These are phyloP conservation scores for Globisporangium nunn DNA, from an alignment of 352 stramenopile genomes.

Conservation along the genomic window DNA sequence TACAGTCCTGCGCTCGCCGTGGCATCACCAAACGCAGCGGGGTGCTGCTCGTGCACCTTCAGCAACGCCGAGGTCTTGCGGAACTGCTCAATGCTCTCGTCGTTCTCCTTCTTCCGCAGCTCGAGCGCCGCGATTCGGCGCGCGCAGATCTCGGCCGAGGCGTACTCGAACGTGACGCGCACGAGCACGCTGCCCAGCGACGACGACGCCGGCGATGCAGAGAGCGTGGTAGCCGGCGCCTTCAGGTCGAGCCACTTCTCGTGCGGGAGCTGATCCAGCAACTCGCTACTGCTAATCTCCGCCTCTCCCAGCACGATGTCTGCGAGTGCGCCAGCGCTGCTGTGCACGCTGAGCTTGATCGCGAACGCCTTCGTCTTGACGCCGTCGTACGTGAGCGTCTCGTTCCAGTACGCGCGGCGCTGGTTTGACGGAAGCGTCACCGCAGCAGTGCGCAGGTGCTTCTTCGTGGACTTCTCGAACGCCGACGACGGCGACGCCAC, in stretches of 20 bases:
- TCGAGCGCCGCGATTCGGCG: conserved; percentile 28
- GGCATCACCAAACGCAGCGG: conserved; percentile 55
- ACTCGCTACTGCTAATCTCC: conserved; percentile 40
- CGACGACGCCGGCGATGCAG: conserved; percentile 1
- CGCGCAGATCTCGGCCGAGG: conserved; percentile 30
- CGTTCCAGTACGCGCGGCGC: conserved; percentile 33
- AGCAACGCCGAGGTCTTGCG: conserved; percentile 46
- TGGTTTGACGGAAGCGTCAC: conserved; percentile 12
- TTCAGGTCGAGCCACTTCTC: conserved; percentile 51
- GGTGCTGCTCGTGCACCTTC: conserved; percentile 43
- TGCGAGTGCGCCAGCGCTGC: conserved; percentile 47
- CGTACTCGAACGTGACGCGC: conserved; percentile 58
- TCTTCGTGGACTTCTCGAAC: conserved; percentile 66
- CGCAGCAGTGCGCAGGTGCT: conserved; percentile 43
- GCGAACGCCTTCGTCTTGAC: conserved; percentile 60
- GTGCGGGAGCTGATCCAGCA: conserved; percentile 53
- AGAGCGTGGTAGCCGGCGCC: conserved; percentile 20
- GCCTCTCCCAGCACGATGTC: conserved; percentile 65
- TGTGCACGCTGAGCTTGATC: conserved; percentile 59
- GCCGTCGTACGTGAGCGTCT: conserved; percentile 50
- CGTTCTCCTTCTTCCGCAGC: conserved; percentile 54
- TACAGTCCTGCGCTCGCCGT: conserved; percentile 55
- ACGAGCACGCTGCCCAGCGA: conserved; percentile 43
- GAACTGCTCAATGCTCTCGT: conserved; percentile 57
- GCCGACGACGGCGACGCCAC: conserved; percentile 49